Conservation (phyloP, 805 yeast genomes). For the Lachancea dasiensis region DNA sequence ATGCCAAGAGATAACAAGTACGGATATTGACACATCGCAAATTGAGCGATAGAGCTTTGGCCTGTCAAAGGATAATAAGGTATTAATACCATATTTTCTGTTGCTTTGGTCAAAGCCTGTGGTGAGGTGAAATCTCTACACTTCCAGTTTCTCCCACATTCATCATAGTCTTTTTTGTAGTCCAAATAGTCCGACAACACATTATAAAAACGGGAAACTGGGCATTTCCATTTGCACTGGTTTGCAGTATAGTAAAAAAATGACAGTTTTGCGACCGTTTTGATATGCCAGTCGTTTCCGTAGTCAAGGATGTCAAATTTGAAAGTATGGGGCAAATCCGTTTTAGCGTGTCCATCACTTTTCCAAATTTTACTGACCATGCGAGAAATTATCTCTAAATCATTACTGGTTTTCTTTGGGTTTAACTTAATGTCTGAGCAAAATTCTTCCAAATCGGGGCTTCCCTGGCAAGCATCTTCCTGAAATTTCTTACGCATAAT, state of each 20-base stretch:
- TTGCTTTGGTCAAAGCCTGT: neutral
- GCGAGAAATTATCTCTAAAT: slow-evolving; percentile 3
- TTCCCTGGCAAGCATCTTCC: slow-evolving; percentile 2
- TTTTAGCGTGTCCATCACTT: neutral
- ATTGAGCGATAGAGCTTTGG: slow-evolving; percentile 23
- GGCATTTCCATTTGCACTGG: slow-evolving; percentile 28
- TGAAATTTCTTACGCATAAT: slow-evolving; percentile 28
- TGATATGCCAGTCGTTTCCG: slow-evolving; percentile 76
- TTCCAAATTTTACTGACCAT: slow-evolving; percentile 3
- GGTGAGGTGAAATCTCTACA: neutral
- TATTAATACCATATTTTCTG: slow-evolving; percentile 3
- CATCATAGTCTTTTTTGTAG: slow-evolving; percentile 71
- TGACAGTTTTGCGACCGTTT: slow-evolving; percentile 56
- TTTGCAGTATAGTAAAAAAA: slow-evolving; percentile 53
- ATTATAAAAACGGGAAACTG: slow-evolving; percentile 52
- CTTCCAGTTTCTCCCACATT: slow-evolving; percentile 43
- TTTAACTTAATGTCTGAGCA: slow-evolving; percentile 4
- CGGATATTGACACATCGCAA: slow-evolving; percentile 77
- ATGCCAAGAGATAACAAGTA: slow-evolving; percentile 76
- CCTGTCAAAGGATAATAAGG: neutral
- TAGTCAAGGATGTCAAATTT: slow-evolving; percentile 40
- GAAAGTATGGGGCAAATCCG: slow-evolving; percentile 5
- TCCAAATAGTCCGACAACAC: slow-evolving; percentile 75
- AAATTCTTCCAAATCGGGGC: slow-evolving; percentile 9
- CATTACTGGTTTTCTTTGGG: neutral